Evolutionary conservation across 768 basidiomycete species (phyloP).

Genomic region (Mycena rebaudengoi): DNA sequence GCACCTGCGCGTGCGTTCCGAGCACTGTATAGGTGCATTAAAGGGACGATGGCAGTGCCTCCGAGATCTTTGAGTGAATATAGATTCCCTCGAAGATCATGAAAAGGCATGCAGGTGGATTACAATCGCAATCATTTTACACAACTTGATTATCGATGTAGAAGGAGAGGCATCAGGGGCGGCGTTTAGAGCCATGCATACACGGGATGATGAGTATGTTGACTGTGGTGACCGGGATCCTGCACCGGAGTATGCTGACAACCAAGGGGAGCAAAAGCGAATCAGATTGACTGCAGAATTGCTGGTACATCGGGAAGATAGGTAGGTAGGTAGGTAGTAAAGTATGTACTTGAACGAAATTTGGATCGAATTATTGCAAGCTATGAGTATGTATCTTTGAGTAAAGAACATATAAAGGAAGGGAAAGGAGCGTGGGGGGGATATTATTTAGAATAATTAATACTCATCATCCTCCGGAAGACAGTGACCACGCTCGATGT

Average conservation of each 20-base stretch:
- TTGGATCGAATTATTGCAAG: too few relatives aligned
- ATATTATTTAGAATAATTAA: too few relatives aligned
- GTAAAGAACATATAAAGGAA: too few relatives aligned
- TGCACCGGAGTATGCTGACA: constrained; percentile 11
- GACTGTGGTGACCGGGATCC: constrained; percentile 6
- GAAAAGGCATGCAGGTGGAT: constrained; percentile 39
- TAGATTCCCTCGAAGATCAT: constrained; percentile 37
- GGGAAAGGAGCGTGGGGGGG: too few relatives aligned
- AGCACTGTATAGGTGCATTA: constrained; percentile 47
- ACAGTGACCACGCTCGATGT: too few relatives aligned
- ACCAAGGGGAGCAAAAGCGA: not conserved
- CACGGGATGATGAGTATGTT: constrained; percentile 16
- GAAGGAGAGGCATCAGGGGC: constrained; percentile 32
- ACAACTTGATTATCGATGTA: constrained; percentile 44
- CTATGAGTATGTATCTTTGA: too few relatives aligned
- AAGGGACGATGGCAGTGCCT: constrained; percentile 45
- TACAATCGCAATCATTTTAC: constrained; percentile 43
- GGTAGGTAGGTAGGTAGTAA: too few relatives aligned
- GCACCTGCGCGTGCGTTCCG: constrained; percentile 40
- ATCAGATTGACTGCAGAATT: not conserved
- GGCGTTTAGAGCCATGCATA: constrained; percentile 18
- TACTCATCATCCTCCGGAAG: too few relatives aligned
- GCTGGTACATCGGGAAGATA: too few relatives aligned
- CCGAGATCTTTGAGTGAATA: constrained; percentile 36
- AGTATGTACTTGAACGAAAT: too few relatives aligned